These are phyloP conservation scores for sorghum (Sorghum bicolor) DNA, from an alignment of 176 grass and related monocot genomes.

Conservation along the genomic window DNA sequence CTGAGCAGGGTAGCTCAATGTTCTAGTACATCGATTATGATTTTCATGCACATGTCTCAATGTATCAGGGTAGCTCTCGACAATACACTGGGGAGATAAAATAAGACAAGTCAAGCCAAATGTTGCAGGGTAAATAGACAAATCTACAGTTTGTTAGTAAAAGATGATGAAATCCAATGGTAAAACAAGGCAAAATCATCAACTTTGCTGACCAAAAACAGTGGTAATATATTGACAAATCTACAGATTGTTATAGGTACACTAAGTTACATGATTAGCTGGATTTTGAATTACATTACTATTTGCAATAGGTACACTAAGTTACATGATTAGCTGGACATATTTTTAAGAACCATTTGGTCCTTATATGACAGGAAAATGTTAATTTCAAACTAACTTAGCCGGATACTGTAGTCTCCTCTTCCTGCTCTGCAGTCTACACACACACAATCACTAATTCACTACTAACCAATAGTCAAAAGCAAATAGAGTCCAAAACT, in stretches of 20 bases:
- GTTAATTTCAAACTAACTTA: neutral
- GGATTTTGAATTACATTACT: neutral
- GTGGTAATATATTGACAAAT: neutral
- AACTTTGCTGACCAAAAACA: neutral
- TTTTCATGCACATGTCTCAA: neutral
- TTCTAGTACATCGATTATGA: neutral
- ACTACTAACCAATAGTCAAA: neutral
- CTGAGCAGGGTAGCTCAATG: too few relatives aligned
- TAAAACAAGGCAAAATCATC: neutral
- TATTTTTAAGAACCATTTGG: neutral
- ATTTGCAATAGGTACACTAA: neutral
- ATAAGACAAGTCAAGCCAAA: neutral
- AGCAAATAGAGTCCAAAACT: neutral
- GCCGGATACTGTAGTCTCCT: neutral
- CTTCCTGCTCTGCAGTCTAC: neutral
- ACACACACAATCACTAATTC: neutral
- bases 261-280: neutral
- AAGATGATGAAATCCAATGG: neutral
- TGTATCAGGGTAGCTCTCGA: neutral
- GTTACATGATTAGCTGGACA: neutral
- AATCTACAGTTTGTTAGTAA: neutral
- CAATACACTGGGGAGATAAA: neutral
- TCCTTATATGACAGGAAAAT: constrained; percentile 1
- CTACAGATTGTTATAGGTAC: neutral
- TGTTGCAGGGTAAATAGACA: neutral